Conservation (phyloP, 257 asterid genomes). For the Nicotiana sylvestris region DNA sequence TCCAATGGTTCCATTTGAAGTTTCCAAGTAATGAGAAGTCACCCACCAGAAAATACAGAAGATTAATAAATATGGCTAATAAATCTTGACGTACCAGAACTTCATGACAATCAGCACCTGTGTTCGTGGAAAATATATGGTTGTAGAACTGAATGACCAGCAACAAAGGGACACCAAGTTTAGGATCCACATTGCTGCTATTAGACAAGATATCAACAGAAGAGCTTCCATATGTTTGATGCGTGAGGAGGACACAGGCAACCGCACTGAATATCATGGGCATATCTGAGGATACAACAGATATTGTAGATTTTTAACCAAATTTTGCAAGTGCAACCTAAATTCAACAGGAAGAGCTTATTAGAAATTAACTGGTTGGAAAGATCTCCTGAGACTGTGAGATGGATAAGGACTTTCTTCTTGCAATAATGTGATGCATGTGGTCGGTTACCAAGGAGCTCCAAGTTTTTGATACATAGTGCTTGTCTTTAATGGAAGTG, state of each 20-base stretch:
- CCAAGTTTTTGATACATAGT: constrained; percentile 41
- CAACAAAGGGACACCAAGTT: constrained; percentile 71
- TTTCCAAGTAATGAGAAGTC: background rate
- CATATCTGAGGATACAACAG: constrained; percentile 41
- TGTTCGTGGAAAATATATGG: constrained; percentile 50
- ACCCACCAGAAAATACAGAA: constrained; percentile 2
- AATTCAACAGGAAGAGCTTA: constrained; percentile 4
- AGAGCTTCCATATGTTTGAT: constrained; percentile 43
- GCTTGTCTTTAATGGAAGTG: constrained; percentile 27
- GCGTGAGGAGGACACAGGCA: constrained; percentile 65
- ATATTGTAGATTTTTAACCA: background rate
- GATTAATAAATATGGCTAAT: constrained; percentile 2
- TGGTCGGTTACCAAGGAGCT: constrained; percentile 46
- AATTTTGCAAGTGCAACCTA: background rate
- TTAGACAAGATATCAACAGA: constrained; percentile 59
- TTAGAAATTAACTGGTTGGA: constrained; percentile 38
- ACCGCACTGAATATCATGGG: constrained; percentile 66
- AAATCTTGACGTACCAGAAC: constrained; percentile 42
- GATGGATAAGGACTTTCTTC: constrained; percentile 33
- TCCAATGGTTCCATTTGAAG: background rate
- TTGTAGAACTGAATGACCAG: constrained; percentile 65
- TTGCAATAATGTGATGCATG: constrained; percentile 36
- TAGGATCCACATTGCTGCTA: constrained; percentile 56
- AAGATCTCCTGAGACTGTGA: constrained; percentile 43
- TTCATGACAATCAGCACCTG: constrained; percentile 40